Evolutionary conservation across 1,284 basidiomycete species (phyloP).

Genomic region (Spongiforma sp.): DNA sequence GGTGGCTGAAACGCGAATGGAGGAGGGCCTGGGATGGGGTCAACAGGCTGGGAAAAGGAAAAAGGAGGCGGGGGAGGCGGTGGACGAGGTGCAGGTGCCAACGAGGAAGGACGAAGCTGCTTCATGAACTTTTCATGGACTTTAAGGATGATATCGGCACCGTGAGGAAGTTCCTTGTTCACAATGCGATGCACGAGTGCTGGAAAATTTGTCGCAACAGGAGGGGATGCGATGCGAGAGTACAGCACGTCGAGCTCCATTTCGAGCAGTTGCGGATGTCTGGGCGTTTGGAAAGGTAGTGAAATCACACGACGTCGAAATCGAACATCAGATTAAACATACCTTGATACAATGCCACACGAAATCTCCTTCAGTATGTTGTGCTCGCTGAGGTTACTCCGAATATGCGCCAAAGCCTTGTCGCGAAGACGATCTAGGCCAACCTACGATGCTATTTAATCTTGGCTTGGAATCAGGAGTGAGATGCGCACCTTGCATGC

Average conservation of each 20-base stretch:
- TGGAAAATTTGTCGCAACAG: conserved; percentile 15
- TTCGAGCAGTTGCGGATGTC: conserved; percentile 24
- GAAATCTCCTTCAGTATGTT: conserved; percentile 32
- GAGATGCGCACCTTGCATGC: conserved; percentile 22
- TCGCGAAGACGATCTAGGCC: conserved; percentile 20
- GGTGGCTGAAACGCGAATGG: not conserved
- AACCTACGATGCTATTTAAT: conserved; percentile 10
- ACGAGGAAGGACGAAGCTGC: conserved; percentile 3
- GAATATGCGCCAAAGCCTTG: conserved; percentile 22
- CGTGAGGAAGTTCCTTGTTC: too few relatives aligned
- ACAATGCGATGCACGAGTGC: conserved; percentile 22
- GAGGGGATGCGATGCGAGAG: conserved; percentile 20
- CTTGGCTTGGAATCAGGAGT: not conserved
- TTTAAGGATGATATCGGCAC: conserved; percentile 25
- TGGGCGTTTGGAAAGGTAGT: conserved; percentile 11
- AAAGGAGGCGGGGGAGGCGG: not conserved
- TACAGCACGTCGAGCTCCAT: conserved; percentile 33
- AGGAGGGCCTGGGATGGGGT: not conserved
- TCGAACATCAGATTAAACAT: not conserved
- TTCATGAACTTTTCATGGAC: conserved; percentile 27
- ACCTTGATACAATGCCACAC: conserved; percentile 27
- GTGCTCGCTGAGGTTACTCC: conserved; percentile 12
- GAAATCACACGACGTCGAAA: not conserved
- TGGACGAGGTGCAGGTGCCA: not conserved
- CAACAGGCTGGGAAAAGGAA: too few relatives aligned